phyloP scores from a whole-genome alignment of 306 rosid genomes.

The Fragaria nilgerrensis region DNA sequence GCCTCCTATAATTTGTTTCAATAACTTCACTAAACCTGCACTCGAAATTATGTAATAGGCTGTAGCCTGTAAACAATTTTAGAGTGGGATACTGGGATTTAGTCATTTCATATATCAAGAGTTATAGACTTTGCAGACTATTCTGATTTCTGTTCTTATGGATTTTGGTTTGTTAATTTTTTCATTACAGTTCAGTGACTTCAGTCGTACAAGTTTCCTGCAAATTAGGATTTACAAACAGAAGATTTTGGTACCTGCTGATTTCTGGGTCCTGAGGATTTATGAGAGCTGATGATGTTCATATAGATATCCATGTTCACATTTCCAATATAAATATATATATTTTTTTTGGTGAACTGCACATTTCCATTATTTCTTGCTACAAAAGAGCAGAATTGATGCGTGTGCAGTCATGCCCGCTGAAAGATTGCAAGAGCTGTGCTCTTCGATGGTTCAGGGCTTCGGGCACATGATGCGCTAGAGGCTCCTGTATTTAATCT shows the following conservation, averaged over 20 bases:
- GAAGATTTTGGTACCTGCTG: not conserved
- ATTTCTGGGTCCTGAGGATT: not conserved
- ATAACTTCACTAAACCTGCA: not conserved
- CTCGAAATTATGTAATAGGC: not conserved
- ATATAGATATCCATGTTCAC: too few relatives aligned
- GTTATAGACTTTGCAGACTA: not conserved
- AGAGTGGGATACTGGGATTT: not conserved
- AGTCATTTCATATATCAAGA: not conserved
- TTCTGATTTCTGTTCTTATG: not conserved
- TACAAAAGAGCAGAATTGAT: not conserved
- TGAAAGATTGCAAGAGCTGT: too few relatives aligned
- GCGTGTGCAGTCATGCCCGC: not conserved
- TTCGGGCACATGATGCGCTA: too few relatives aligned
- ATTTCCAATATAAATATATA: too few relatives aligned
- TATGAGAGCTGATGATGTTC: not conserved
- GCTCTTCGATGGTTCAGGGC: too few relatives aligned
- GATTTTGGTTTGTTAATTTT: not conserved
- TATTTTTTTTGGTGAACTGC: too few relatives aligned
- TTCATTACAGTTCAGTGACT: too few relatives aligned
- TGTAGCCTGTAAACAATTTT: not conserved
- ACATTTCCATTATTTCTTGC: not conserved
- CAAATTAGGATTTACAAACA: not conserved
- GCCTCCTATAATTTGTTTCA: not conserved
- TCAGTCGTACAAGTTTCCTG: not conserved
- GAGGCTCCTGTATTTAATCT: too few relatives aligned